phyloP scores from a whole-genome alignment of 306 rosid genomes.

The Fragaria vesca region DNA sequence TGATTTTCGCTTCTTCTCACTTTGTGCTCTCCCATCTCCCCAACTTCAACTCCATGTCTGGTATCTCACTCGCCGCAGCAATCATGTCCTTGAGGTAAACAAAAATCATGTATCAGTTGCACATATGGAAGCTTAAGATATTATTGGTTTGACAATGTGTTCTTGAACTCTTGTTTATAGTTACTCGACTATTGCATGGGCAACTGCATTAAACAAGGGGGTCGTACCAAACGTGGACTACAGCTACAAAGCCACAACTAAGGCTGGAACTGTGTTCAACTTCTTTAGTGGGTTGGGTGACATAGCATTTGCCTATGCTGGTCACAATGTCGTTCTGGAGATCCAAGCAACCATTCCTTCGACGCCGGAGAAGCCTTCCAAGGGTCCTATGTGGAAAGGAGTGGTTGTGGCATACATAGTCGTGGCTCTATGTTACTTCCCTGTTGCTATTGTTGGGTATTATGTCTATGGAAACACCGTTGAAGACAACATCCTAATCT shows the following conservation, averaged over 20 bases:
- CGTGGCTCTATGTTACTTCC: slow-evolving; percentile 78
- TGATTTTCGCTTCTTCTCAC: slow-evolving; percentile 54
- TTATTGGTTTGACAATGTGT: neutral
- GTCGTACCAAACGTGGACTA: slow-evolving; percentile 40
- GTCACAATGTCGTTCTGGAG: slow-evolving; percentile 83
- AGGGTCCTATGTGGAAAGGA: slow-evolving; percentile 89
- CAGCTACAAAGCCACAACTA: slow-evolving; percentile 23
- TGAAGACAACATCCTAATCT: slow-evolving; percentile 48
- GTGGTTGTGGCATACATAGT: slow-evolving; percentile 61
- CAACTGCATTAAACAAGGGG: slow-evolving; percentile 45
- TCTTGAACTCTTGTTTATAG: slow-evolving; percentile 23
- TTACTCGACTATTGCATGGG: slow-evolving; percentile 84
- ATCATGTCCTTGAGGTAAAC: slow-evolving; percentile 66
- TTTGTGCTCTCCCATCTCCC: slow-evolving; percentile 69
- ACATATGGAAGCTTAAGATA: neutral
- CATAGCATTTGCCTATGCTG: slow-evolving; percentile 82
- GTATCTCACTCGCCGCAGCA: slow-evolving; percentile 65
- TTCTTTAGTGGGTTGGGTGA: slow-evolving; percentile 71
- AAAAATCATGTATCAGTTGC: neutral
- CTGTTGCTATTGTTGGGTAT: slow-evolving; percentile 68
- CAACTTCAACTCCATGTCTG: slow-evolving; percentile 69
- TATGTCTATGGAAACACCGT: slow-evolving; percentile 49
- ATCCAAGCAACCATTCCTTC: slow-evolving; percentile 97
- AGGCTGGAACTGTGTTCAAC: slow-evolving; percentile 35
- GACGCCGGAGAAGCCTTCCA: slow-evolving; percentile 66